phyloP scores from a whole-genome alignment of 176 grass and related monocot genomes.

The Tillandsia fasciculata region DNA sequence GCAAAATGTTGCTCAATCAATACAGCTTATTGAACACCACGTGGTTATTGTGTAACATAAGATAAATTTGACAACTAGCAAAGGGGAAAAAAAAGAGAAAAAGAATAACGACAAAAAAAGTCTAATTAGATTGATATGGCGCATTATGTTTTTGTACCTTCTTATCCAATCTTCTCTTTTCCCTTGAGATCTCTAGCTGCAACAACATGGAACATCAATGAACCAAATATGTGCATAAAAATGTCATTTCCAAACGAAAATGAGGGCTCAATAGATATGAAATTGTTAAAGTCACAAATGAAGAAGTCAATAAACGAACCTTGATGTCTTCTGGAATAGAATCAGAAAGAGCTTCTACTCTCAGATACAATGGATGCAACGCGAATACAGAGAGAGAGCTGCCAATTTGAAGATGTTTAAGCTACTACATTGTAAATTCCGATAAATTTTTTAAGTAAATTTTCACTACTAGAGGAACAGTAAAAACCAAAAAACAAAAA shows the following conservation, averaged over 20 bases:
- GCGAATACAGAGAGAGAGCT: slow-evolving; percentile 98
- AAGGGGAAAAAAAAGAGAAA: neutral
- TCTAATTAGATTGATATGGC: neutral
- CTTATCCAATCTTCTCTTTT: slow-evolving; percentile 61
- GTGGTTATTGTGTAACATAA: too few relatives aligned
- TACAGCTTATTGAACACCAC: too few relatives aligned
- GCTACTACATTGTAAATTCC: neutral
- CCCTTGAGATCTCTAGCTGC: slow-evolving; percentile 68
- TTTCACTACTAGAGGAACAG: neutral
- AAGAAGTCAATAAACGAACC: slow-evolving; percentile 25
- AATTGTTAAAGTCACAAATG: slow-evolving; percentile 7
- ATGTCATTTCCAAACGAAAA: slow-evolving; percentile 5
- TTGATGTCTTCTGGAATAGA: slow-evolving; percentile 70
- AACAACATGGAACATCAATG: slow-evolving; percentile 8
- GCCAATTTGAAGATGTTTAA: slow-evolving; percentile 18
- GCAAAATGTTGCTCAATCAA: too few relatives aligned
- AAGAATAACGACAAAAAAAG: neutral
- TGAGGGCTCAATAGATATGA: slow-evolving; percentile 7
- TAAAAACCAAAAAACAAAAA: neutral
- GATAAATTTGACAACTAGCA: neutral
- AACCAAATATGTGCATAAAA: neutral
- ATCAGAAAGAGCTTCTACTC: slow-evolving; percentile 82
- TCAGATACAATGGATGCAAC: slow-evolving; percentile 84
- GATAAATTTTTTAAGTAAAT: neutral
- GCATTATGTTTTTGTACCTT: slow-evolving; percentile 37